phyloP scores from a whole-genome alignment of 2,329 filamentous ascomycete genomes.

The Cadophora malorum region DNA sequence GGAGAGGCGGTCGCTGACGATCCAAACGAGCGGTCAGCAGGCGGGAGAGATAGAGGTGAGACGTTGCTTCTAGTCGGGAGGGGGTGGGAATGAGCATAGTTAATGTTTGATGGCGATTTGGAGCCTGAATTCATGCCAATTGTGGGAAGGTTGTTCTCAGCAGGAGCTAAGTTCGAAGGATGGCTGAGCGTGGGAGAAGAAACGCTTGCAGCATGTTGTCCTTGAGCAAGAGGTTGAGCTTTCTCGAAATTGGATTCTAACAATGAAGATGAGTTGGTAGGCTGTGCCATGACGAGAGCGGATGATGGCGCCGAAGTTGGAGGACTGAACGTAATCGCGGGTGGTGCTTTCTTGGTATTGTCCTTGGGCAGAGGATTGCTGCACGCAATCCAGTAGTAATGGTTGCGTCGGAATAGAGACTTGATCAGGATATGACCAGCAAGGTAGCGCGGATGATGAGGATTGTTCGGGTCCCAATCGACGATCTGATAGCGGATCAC shows the following conservation, averaged over 20 bases:
- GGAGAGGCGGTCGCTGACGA: background rate
- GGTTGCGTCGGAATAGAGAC: background rate
- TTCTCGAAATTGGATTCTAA: background rate
- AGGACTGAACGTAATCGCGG: background rate
- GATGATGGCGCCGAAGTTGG: background rate
- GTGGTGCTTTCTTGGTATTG: background rate
- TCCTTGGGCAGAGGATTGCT: slow-evolving; percentile 14
- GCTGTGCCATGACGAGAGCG: background rate
- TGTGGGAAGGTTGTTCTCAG: background rate
- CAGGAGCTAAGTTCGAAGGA: background rate
- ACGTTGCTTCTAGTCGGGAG: background rate
- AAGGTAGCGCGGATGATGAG: slow-evolving; percentile 15
- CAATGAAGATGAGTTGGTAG: background rate
- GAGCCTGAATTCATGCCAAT: too few relatives aligned
- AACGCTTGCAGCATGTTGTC: background rate
- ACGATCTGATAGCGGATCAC: background rate
- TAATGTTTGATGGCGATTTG: background rate
- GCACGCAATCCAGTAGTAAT: slow-evolving; percentile 20
- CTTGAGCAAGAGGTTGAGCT: background rate
- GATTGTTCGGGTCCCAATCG: slow-evolving; percentile 6
- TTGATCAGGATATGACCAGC: background rate
- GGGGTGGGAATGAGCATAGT: background rate
- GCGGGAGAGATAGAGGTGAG: background rate
- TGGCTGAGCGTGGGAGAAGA: background rate
- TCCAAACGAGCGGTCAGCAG: background rate